Base-by-base conservation (phyloP, 2,329 filamentous ascomycete genomes). In the Aspergillus ochraceoroseus region DNA sequence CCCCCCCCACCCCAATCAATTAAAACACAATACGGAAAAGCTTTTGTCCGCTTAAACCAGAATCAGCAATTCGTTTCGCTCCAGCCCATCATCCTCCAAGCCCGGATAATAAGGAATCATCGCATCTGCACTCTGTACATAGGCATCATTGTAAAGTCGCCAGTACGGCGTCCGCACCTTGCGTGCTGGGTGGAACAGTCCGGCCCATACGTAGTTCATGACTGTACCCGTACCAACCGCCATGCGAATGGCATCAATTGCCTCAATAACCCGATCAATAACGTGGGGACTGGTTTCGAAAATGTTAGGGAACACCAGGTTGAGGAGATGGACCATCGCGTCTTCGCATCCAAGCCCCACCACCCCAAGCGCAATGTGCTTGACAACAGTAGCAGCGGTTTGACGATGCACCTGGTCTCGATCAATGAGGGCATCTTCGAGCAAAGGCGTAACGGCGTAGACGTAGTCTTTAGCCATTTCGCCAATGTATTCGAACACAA, bases 401-500 rank as follows among this genome's bases (percentile, higher is more conserved):
- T 98, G 92, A 18, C 92, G 82, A 69, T 98, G 92, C 1, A 98
- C 92, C 69, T 98, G 92, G 64, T 98, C 92, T 47, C 92, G 83
- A 65, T 98, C 92, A 66, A 95, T 95, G 47, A 98, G 81, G 2
- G 94, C 92, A 61, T 98, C 92, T 62, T 98, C 92, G 2, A 98
- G 81, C 7, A 98, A 74, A 5, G 92, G 92, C 2, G 89, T 95
- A 22, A 98, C 89, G 12, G 94, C 92, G 60, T 98, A 98, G 61
- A 98, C 92, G 63, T 98, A 98, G 67, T 98, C 92, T 70, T 96
- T 98, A 49, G 88, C 87, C 92, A 98, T 96, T 67, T 98, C 92
- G 49, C 92, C 92, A 63, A 98, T 98, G 68, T 98, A 98, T 62
- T 98, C 92, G 61, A 96, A 98, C 46, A 98, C 75, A 76, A 98